Percentiles rank a stretch among this genome's conserved stretches.
Conservation (phyloP, 768 basidiomycete genomes). For the Hebeloma cylindrosporum region DNA sequence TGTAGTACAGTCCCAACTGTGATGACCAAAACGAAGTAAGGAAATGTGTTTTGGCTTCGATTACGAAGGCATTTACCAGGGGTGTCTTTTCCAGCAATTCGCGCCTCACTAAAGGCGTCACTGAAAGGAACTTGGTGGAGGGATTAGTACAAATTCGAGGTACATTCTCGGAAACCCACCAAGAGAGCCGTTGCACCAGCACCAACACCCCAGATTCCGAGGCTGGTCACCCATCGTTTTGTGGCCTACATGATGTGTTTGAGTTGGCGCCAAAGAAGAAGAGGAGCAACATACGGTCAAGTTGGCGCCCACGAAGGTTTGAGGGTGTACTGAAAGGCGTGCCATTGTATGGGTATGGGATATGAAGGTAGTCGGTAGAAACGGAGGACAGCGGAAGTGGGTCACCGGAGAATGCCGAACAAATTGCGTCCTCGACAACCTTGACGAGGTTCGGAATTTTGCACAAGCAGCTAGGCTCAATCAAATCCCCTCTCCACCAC, state of each 20-base stretch:
- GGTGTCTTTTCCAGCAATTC: conserved; percentile 74
- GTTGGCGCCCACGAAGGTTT: conserved; percentile 36
- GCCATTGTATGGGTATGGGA: conserved; percentile 37
- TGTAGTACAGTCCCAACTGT: conserved; percentile 70
- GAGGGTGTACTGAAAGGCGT: conserved; percentile 38
- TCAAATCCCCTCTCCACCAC: too few relatives aligned
- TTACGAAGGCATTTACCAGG: conserved; percentile 42
- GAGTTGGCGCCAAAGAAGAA: not conserved
- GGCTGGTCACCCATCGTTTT: conserved; percentile 58
- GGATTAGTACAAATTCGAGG: not conserved
- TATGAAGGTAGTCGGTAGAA: conserved; percentile 11
- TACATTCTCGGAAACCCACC: conserved; percentile 42
- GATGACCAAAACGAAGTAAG: conserved; percentile 6
- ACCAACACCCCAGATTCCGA: conserved; percentile 72
- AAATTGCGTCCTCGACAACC: conserved; percentile 9
- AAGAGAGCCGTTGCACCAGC: conserved; percentile 66
- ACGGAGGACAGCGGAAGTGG: conserved; percentile 32
- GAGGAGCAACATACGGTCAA: conserved; percentile 34
- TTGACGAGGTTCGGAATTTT: not conserved
- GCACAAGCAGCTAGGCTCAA: too few relatives aligned
- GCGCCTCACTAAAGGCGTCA: conserved; percentile 81
- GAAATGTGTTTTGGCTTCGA: conserved; percentile 7
- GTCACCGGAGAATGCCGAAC: conserved; percentile 31
- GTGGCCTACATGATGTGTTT: conserved; percentile 37
- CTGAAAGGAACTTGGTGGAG: conserved; percentile 62